These are phyloP conservation scores for Aspergillus novofumigatus DNA, from an alignment of 2,329 filamentous ascomycete genomes.

Conservation along the genomic window DNA sequence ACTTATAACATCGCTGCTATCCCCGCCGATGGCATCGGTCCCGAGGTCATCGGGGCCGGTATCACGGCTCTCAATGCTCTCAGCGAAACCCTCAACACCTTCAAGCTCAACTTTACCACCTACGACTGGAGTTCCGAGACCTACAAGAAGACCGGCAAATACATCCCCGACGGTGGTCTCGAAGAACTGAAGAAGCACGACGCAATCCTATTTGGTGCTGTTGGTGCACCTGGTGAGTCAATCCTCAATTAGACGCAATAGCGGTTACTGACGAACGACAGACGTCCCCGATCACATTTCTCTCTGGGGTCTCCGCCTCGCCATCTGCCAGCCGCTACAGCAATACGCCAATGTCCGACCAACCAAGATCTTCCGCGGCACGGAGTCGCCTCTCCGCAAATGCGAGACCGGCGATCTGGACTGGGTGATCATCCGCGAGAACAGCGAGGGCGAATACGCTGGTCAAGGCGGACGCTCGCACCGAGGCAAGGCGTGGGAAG, in stretches of 20 bases:
- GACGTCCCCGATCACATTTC: constrained; percentile 64
- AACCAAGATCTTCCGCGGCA: constrained; percentile 58
- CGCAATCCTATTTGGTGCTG: constrained; percentile 65
- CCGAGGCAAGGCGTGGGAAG: constrained; percentile 55
- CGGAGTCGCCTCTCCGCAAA: constrained; percentile 53
- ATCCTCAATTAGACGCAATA: too few species aligned
- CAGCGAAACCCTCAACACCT: constrained; percentile 47
- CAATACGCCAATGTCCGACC: constrained; percentile 67
- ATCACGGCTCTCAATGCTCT: constrained; percentile 55
- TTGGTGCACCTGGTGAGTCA: constrained; percentile 53
- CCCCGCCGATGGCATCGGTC: constrained; percentile 66
- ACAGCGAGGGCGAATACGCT: constrained; percentile 64
- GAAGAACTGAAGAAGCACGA: constrained; percentile 57
- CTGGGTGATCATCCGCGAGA: constrained; percentile 65
- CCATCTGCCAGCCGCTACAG: constrained; percentile 63
- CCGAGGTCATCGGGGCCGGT: constrained; percentile 62
- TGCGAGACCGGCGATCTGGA: constrained; percentile 57
- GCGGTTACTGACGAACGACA: too few species aligned
- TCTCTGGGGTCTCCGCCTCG: constrained; percentile 63
- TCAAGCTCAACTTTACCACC: constrained; percentile 57
- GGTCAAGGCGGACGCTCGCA: constrained; percentile 62
- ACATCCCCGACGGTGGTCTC: constrained; percentile 59
- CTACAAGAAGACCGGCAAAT: constrained; percentile 62
- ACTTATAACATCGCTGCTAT: constrained; percentile 58
- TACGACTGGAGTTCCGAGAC: constrained; percentile 65